Evolutionary conservation across 2,329 filamentous ascomycete genomes (phyloP).

Genomic region (Cladosporium velox): DNA sequence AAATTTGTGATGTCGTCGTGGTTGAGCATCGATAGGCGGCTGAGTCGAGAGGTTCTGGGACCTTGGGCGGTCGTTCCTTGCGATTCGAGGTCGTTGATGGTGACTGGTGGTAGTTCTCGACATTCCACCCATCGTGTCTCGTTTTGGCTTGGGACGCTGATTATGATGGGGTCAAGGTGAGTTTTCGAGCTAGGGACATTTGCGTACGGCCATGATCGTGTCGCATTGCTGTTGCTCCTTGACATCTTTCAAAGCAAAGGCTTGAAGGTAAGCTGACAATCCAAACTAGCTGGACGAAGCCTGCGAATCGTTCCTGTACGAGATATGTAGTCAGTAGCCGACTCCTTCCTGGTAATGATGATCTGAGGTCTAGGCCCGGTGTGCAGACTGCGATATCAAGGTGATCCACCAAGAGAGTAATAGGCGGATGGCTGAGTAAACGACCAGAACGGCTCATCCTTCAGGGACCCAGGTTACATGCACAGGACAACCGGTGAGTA

Average conservation of each 20-base stretch:
- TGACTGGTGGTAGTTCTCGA: constrained; percentile 7
- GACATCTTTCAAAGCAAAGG: neutral
- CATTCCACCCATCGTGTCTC: constrained; percentile 19
- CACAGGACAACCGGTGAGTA: constrained; percentile 1
- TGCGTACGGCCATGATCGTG: constrained; percentile 12
- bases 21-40: neutral
- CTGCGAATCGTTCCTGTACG: neutral
- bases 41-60: neutral
- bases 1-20: neutral
- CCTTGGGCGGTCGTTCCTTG: neutral
- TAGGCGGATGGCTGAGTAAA: neutral
- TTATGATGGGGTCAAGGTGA: neutral
- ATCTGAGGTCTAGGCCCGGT: neutral
- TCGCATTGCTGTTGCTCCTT: neutral
- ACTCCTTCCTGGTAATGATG: neutral
- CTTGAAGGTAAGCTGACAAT: neutral
- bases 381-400: neutral
- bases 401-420: neutral
- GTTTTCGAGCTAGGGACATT: neutral
- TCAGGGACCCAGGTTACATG: neutral
- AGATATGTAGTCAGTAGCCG: neutral
- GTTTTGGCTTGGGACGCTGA: constrained; percentile 2
- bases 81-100: constrained; percentile 11
- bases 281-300: neutral
- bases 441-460: neutral